Percentiles rank a stretch among this genome's conserved stretches.
Evolutionary conservation across 2,329 filamentous ascomycete genomes (phyloP).

Genomic region (Trichoderma simmonsii): DNA sequence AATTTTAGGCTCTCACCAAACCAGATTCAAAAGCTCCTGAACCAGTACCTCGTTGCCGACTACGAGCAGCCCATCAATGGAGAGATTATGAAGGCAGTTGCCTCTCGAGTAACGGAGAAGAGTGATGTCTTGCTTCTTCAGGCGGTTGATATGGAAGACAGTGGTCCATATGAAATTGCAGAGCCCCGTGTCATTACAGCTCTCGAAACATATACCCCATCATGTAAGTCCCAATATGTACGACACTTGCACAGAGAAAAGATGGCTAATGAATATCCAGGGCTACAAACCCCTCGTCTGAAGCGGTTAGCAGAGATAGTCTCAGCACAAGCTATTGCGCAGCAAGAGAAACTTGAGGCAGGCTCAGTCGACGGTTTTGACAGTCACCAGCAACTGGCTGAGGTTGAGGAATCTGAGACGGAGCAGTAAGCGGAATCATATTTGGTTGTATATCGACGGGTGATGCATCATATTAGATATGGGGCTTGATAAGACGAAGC

Average conservation of each 20-base stretch:
- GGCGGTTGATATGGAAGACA: slow-evolving; percentile 98
- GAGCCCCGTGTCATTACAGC: slow-evolving; percentile 95
- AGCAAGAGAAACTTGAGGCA: slow-evolving; percentile 80
- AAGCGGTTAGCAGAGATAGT: slow-evolving; percentile 99
- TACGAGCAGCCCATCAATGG: slow-evolving; percentile 99
- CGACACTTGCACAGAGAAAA: not conserved
- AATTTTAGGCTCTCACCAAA: slow-evolving; percentile 80
- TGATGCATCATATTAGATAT: slow-evolving; percentile 15
- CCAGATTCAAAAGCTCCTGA: slow-evolving; percentile 97
- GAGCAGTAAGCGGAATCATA: slow-evolving; percentile 14
- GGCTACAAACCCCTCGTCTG: slow-evolving; percentile 91
- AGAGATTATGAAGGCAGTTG: slow-evolving; percentile 99
- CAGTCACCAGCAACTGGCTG: slow-evolving; percentile 47
- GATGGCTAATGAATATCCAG: slow-evolving; percentile 42
- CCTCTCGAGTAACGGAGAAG: slow-evolving; percentile 95
- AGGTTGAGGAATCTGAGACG: slow-evolving; percentile 47
- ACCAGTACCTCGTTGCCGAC: slow-evolving; percentile 97
- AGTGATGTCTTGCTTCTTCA: slow-evolving; percentile 90
- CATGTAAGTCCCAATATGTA: slow-evolving; percentile 63
- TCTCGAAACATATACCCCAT: slow-evolving; percentile 95
- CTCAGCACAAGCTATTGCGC: slow-evolving; percentile 90
- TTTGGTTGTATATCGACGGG: slow-evolving; percentile 16
- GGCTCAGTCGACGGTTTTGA: slow-evolving; percentile 45
- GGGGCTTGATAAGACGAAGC: not conserved
- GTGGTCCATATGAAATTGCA: slow-evolving; percentile 95